Evolutionary conservation across 2,329 filamentous ascomycete genomes (phyloP), one percentile per base, ranked within the genome.

Genomic region (Penicillium sp.): DNA sequence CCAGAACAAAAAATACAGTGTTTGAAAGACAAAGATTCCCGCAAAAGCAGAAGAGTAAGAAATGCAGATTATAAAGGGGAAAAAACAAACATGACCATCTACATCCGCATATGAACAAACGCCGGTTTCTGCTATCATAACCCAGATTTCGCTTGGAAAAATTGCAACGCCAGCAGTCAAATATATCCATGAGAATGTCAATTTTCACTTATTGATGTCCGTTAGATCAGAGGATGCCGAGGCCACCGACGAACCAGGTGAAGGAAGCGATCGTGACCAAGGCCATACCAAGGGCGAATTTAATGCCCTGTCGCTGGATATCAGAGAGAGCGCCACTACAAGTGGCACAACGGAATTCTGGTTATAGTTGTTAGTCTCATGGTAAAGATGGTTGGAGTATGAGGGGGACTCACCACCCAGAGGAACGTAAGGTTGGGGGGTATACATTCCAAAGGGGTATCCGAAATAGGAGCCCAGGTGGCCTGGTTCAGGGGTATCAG

Each of bases 381-480:
- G 26, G 11, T 4, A 3, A 27, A 27, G 2, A 27, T 18, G 6
- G 14, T 18, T 31, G 32, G 10, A 3, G 5, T 27, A 16, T n/a
- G 18, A 48, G 0, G 16, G 11, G 44, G 18, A 51, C 74, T 61
- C 69, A 80, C 78, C 70, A 36, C 62, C 57, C 46, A 77, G 69
- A 6, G 75, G 70, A 4, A 71, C 74, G 60, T 79, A 77, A 3
- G 70, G 47, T 63, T 78, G 77, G 34, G 76, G 73, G 22, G 62
- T 60, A 62, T 86, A 86, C 78, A 86, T 82, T 50, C 78, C 82
- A 58, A 86, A 86, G 5, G 64, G 69, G 58, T 76, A 78, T 13
- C 74, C 70, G 46, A 70, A 73, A 58, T 70, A 76, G 2, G 73
- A 69, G 13, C 68, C 71, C 35, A 86, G 63, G 58, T 82, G 74